A percentile compares a stretch with the other conserved stretches of the same genome.
Conservation (phyloP, 371 early-diverging fungal species). For the Mortierella sp. region DNA sequence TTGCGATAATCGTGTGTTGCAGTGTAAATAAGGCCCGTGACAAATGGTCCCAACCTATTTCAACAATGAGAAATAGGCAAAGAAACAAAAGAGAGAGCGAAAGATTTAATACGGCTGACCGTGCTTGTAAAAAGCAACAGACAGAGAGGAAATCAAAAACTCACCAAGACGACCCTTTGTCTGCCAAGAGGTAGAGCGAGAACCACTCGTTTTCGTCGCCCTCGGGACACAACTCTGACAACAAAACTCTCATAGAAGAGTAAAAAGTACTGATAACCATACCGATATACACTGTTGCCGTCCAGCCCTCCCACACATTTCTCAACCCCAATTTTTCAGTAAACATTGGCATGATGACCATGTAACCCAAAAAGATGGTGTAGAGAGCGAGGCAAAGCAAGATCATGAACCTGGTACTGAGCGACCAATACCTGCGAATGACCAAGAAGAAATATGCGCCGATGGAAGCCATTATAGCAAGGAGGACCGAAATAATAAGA, state of each 20-base stretch:
- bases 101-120: no score
- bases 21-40: conserved; percentile 62
- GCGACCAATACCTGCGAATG: conserved; percentile 37
- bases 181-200: conserved; percentile 68
- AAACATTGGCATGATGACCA: conserved; percentile 26
- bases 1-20: conserved; percentile 48
- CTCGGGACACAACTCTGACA: conserved; percentile 61
- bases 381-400: conserved; percentile 21
- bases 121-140: no score
- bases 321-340: conserved; percentile 27
- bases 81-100: no score
- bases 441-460: conserved; percentile 31
- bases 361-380: conserved; percentile 21
- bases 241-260: conserved; percentile 56
- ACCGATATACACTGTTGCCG: conserved; percentile 20
- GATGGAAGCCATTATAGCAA: conserved; percentile 26
- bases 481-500: conserved; percentile 32
- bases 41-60: conserved; percentile 70
- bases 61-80: no score
- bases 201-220: conserved; percentile 69
- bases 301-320: conserved; percentile 32
- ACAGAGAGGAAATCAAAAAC: neutral
- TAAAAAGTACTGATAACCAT: conserved; percentile 41
- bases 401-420: conserved; percentile 36
- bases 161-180: conserved; percentile 70